These are phyloP conservation scores for Bretschneidera sinensis DNA, from an alignment of 345 rosid species.

Conservation along the genomic window DNA sequence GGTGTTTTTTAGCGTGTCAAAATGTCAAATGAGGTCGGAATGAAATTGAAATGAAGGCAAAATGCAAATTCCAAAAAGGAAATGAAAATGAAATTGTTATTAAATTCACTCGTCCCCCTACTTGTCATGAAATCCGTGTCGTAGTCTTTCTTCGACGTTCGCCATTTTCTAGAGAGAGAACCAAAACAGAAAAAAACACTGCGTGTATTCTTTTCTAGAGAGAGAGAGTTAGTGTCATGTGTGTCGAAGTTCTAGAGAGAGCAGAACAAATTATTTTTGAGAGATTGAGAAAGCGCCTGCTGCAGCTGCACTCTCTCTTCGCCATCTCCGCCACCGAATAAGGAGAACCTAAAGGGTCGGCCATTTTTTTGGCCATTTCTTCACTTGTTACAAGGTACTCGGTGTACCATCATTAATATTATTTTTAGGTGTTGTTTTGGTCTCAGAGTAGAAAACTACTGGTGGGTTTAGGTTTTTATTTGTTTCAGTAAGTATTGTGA, in stretches of 20 bases:
- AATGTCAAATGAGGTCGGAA: slow-evolving; percentile 78
- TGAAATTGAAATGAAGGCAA: slow-evolving; percentile 49
- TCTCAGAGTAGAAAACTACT: not conserved
- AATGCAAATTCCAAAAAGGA: slow-evolving; percentile 30
- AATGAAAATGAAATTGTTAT: slow-evolving; percentile 12
- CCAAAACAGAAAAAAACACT: not conserved
- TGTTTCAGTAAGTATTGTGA: not conserved
- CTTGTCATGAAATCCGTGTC: slow-evolving; percentile 49
- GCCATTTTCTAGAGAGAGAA: not conserved
- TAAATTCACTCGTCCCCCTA: slow-evolving; percentile 41
- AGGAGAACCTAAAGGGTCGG: too few relatives aligned
- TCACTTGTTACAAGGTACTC: slow-evolving; percentile 12
- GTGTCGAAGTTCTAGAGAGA: too few relatives aligned
- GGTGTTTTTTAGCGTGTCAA: not conserved
- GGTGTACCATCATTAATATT: not conserved
- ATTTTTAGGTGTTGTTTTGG: not conserved
- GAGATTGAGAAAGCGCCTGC: slow-evolving; percentile 35
- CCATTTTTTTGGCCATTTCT: slow-evolving; percentile 15
- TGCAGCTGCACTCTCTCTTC: not conserved
- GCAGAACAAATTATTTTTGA: not conserved
- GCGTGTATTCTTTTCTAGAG: slow-evolving; percentile 18
- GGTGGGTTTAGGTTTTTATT: not conserved
- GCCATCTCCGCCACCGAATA: slow-evolving; percentile 18
- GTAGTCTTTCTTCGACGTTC: slow-evolving; percentile 16
- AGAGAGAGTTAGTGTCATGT: too few relatives aligned